Evolutionary conservation across 768 basidiomycete genomes (phyloP).

Genomic region (Candolleomyces eurysporus): DNA sequence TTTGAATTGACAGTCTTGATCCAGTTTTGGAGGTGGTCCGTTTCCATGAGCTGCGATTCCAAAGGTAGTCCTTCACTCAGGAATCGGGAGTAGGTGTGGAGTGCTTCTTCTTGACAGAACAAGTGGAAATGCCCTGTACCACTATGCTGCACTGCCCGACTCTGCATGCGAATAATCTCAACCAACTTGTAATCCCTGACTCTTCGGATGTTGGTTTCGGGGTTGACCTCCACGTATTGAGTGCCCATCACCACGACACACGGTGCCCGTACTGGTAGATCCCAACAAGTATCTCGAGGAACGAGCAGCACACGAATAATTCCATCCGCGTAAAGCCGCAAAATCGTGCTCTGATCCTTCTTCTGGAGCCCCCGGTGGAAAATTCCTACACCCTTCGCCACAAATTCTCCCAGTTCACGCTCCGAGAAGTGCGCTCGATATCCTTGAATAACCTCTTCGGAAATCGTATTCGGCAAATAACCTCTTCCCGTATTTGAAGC

Average conservation of each 20-base stretch:
- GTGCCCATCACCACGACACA: slow-evolving; percentile 91
- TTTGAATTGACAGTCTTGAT: slow-evolving; percentile 15
- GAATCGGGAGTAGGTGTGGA: slow-evolving; percentile 79
- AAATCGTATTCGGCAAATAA: slow-evolving; percentile 54
- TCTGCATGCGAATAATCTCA: slow-evolving; percentile 91
- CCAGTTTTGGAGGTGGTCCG: slow-evolving; percentile 40
- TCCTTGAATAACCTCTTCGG: slow-evolving; percentile 56
- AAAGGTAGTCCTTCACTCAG: slow-evolving; percentile 86
- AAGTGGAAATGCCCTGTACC: slow-evolving; percentile 70
- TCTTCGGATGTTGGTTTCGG: slow-evolving; percentile 55
- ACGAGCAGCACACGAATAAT: slow-evolving; percentile 78
- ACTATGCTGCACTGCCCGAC: slow-evolving; percentile 68
- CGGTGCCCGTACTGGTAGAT: slow-evolving; percentile 77
- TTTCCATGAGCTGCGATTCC: slow-evolving; percentile 73
- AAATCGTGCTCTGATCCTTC: slow-evolving; percentile 65
- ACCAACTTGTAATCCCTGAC: slow-evolving; percentile 76
- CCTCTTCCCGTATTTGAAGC: slow-evolving; percentile 67
- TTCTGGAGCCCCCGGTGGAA: slow-evolving; percentile 73
- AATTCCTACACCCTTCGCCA: slow-evolving; percentile 86
- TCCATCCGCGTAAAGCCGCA: slow-evolving; percentile 81
- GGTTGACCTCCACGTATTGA: slow-evolving; percentile 65
- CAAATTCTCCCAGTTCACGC: slow-evolving; percentile 58
- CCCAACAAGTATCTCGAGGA: slow-evolving; percentile 85
- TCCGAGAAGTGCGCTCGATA: slow-evolving; percentile 62
- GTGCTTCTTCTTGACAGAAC: slow-evolving; percentile 86